Evolutionary conservation across 768 basidiomycete genomes (phyloP).

Genomic region (Sistotremastrum suecicum): DNA sequence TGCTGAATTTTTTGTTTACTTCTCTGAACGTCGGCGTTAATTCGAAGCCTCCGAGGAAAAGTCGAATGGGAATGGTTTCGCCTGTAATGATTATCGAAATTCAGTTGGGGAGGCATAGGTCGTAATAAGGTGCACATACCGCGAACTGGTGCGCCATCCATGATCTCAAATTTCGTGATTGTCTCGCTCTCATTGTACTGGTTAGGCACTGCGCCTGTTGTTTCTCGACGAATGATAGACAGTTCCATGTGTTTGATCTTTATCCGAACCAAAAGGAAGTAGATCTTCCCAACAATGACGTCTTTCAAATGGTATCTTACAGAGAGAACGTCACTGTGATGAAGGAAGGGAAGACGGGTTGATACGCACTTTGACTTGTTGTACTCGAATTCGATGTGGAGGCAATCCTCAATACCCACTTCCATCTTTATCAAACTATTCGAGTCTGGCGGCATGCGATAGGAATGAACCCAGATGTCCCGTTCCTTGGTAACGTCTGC

Average conservation of each 20-base stretch:
- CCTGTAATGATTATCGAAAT: slow-evolving; percentile 37
- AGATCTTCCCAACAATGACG: slow-evolving; percentile 98
- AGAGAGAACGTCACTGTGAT: not conserved
- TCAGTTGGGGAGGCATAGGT: too few species aligned
- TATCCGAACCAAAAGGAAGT: slow-evolving; percentile 95
- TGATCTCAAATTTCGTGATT: slow-evolving; percentile 98
- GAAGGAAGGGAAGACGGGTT: not conserved
- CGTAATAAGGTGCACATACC: slow-evolving; percentile 33
- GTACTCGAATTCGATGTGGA: slow-evolving; percentile 99
- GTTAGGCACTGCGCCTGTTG: slow-evolving; percentile 94
- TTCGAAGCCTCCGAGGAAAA: slow-evolving; percentile 97
- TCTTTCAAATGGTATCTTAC: slow-evolving; percentile 94
- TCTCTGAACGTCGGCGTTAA: slow-evolving; percentile 97
- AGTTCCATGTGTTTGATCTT: slow-evolving; percentile 99
- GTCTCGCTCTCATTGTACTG: slow-evolving; percentile 99
- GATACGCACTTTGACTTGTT: slow-evolving; percentile 89
- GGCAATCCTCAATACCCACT: slow-evolving; percentile 96
- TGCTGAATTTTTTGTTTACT: slow-evolving; percentile 98
- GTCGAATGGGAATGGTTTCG: slow-evolving; percentile 94
- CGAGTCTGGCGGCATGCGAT: slow-evolving; percentile 95
- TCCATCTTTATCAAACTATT: slow-evolving; percentile 99
- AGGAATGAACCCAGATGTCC: slow-evolving; percentile 97
- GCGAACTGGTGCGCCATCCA: slow-evolving; percentile 97
- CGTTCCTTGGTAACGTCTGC: slow-evolving; percentile 88
- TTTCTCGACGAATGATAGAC: slow-evolving; percentile 94